Evolutionary conservation across 2,329 filamentous ascomycete genomes (phyloP).

Genomic region (Monilinia laxa): DNA sequence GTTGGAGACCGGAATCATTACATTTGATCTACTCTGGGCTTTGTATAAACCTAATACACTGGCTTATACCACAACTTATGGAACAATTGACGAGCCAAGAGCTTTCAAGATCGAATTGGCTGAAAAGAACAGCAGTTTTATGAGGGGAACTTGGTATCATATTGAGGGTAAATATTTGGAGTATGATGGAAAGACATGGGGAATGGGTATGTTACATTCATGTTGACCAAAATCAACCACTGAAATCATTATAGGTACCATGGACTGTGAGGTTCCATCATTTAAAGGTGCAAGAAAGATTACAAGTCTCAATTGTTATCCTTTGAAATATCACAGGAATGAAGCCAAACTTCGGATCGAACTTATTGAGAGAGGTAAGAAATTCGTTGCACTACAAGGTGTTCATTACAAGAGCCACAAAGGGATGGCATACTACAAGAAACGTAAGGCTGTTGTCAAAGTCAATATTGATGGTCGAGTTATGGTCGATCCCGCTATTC

Average conservation of each 20-base stretch:
- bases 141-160: slow-evolving; percentile 72
- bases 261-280: slow-evolving; percentile 65
- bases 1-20: slow-evolving; percentile 78
- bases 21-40: slow-evolving; percentile 85
- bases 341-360: slow-evolving; percentile 61
- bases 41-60: slow-evolving; percentile 85
- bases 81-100: slow-evolving; percentile 70
- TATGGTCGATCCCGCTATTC: slow-evolving; percentile 83
- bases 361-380: slow-evolving; percentile 78
- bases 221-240: slow-evolving; percentile 4
- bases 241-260: slow-evolving; percentile 43
- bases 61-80: slow-evolving; percentile 75
- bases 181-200: slow-evolving; percentile 84
- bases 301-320: slow-evolving; percentile 72
- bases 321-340: slow-evolving; percentile 76
- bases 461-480: slow-evolving; percentile 84
- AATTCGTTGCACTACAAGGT: slow-evolving; percentile 77
- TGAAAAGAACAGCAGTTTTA: slow-evolving; percentile 66
- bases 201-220: slow-evolving; percentile 54
- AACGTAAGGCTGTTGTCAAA: slow-evolving; percentile 71
- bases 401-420: slow-evolving; percentile 82
- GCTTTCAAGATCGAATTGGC: slow-evolving; percentile 80
- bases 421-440: slow-evolving; percentile 82
- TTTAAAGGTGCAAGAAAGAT: slow-evolving; percentile 86
- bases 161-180: slow-evolving; percentile 80